These are phyloP conservation scores for Lactarius deliciosus DNA, from an alignment of 768 basidiomycete genomes.

Conservation along the genomic window DNA sequence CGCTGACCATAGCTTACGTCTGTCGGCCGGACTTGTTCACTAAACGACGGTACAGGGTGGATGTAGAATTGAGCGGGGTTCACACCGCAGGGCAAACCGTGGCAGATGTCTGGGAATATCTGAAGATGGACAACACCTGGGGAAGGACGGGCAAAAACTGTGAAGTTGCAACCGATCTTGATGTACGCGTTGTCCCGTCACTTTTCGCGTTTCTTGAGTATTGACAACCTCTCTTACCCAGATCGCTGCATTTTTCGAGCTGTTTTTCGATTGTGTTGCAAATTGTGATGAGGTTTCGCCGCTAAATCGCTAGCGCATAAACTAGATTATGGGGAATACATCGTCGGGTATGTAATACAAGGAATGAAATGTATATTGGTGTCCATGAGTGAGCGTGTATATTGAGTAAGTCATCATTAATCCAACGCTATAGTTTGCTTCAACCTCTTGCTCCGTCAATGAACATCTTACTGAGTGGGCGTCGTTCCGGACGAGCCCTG, in stretches of 20 bases:
- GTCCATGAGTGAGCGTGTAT: neutral
- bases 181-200: conserved; percentile 48
- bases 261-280: conserved; percentile 60
- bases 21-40: conserved; percentile 66
- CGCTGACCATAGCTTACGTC: conserved; percentile 77
- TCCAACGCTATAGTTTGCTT: conserved; percentile 34
- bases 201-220: neutral
- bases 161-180: conserved; percentile 59
- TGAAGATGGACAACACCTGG: conserved; percentile 63
- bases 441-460: conserved; percentile 53
- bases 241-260: conserved; percentile 63
- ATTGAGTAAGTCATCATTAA: conserved; percentile 13
- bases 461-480: conserved; percentile 79
- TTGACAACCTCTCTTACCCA: conserved; percentile 34
- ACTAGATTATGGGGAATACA: neutral
- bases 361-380: neutral
- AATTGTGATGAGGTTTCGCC: conserved; percentile 61
- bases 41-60: conserved; percentile 67
- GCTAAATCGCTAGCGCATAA: conserved; percentile 42
- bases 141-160: conserved; percentile 75
- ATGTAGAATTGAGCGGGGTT: conserved; percentile 70
- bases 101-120: conserved; percentile 73
- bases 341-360: conserved; percentile 8
- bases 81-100: conserved; percentile 76
- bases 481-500: conserved; percentile 44